phyloP scores from a whole-genome alignment of 176 grass and related monocot species.

The Phragmites australis region DNA sequence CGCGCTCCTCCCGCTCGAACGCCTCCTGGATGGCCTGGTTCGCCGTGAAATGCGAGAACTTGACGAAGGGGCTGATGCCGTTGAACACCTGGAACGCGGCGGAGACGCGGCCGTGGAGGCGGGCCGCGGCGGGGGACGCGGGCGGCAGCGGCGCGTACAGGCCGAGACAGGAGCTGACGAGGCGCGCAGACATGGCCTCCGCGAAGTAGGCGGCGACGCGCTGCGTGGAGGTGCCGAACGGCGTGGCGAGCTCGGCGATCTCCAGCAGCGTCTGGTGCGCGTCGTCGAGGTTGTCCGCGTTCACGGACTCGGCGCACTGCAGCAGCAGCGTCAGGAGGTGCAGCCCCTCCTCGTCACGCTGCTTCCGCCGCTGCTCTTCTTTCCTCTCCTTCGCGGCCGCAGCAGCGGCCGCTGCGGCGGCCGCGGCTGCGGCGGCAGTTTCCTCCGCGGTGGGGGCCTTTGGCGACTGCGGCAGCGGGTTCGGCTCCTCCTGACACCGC shows the following conservation, averaged over 20 bases:
- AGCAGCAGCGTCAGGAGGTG: constrained; percentile 63
- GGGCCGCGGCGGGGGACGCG: constrained; percentile 35
- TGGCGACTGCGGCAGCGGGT: not conserved
- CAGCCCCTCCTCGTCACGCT: constrained; percentile 58
- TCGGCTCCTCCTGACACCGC: not conserved
- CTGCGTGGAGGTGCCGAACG: constrained; percentile 54
- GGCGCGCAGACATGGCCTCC: constrained; percentile 87
- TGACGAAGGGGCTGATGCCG: constrained; percentile 92
- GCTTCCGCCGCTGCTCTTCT: constrained; percentile 43
- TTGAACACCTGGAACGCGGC: constrained; percentile 96
- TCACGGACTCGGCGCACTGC: constrained; percentile 58
- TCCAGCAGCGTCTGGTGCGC: constrained; percentile 47
- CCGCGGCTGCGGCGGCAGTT: not conserved
- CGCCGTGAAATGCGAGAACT: constrained; percentile 95
- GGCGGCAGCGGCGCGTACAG: constrained; percentile 73
- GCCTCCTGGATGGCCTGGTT: constrained; percentile 99
- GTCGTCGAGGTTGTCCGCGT: constrained; percentile 61
- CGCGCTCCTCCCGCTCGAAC: constrained; percentile 90
- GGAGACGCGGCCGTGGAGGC: constrained; percentile 53
- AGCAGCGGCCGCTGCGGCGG: not conserved
- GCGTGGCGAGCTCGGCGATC: constrained; percentile 59
- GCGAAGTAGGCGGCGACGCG: constrained; percentile 95
- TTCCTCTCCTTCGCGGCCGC: constrained; percentile 49
- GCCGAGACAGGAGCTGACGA: constrained; percentile 83
- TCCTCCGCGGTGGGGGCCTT: constrained; percentile 37